Conservation (phyloP, 345 rosid species). For the Populus euphratica region DNA sequence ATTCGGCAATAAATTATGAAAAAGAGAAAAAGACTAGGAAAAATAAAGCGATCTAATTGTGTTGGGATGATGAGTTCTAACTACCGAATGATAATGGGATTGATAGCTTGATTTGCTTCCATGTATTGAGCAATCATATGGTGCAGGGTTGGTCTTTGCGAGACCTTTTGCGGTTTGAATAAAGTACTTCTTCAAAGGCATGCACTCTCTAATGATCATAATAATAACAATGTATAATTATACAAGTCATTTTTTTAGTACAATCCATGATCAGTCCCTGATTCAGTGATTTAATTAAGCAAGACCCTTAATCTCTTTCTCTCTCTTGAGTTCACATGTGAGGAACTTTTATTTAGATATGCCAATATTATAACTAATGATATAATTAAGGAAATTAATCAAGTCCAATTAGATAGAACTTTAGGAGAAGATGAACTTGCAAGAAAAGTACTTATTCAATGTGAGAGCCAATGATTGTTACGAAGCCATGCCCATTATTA, state of each 20-base stretch:
- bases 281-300: not conserved
- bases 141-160: constrained; percentile 21
- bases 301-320: not conserved
- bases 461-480: constrained; percentile 32
- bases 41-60: not conserved
- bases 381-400: not conserved
- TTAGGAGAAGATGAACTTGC: not conserved
- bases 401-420: not conserved
- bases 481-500: constrained; percentile 30
- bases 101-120: constrained; percentile 22
- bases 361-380: not conserved
- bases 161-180: constrained; percentile 28
- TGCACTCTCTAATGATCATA: constrained; percentile 12
- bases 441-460: constrained; percentile 7
- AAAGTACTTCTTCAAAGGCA: constrained; percentile 18
- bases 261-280: constrained; percentile 20
- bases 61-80: constrained; percentile 32
- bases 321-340: constrained; percentile 14
- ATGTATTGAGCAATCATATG: constrained; percentile 33
- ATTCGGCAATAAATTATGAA: not conserved
- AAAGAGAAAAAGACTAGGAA: not conserved
- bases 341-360: constrained; percentile 9
- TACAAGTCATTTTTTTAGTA: constrained; percentile 12
- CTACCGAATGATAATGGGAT: constrained; percentile 27
- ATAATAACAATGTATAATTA: constrained; percentile 4